Evolutionary conservation across 768 basidiomycete species (phyloP), one percentile per base, ranked within the genome.

Genomic region (Podaxis pistillaris): DNA sequence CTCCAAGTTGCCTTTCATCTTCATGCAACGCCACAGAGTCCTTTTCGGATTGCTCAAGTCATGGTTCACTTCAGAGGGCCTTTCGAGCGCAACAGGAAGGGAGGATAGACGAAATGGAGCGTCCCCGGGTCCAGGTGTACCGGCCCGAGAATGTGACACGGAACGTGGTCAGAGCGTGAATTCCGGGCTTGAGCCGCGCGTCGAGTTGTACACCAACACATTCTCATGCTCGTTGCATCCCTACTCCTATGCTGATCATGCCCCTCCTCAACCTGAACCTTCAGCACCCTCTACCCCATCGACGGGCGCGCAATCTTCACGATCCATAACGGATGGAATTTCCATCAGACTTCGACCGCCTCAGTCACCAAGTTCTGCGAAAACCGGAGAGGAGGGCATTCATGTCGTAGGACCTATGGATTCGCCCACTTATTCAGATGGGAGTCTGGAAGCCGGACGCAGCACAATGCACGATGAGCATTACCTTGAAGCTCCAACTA

Each of bases 221-320:
- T 53, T 66, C 22, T 57, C 65, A 1, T 66, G 56, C 52, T 66
- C 65, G 13, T 40, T 66, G 49, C 56, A 62, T 30, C 65, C 65
- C 22, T 37, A 53, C 46, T 60, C 63, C 4, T 62, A 49, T 44
- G 47, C 44, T 22, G 46, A 60, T 30, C 60, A 49, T 49, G 49
- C 26, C 24, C 47, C 53, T 36, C 24, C 19, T 53, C 62, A n/a
- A 38, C 62, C 26, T 41, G 50, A 6, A 33, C 63, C 5, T 24
- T 60, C 38, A 60, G 58, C 40, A 38, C 41, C 38, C 4, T 53
- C 53, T 17, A 38, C 50, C n/a, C 56, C 58, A 40, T 58, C 62
- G 13, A 56, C 54, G 24, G 59, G 60, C n/a, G 50, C 56, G 7
- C 63, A 59, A 33, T 64, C 63, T 24, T 33, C 50, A 7, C 58